Base-by-base conservation (phyloP, 2,329 filamentous ascomycete genomes). In the Alternaria viburni region DNA sequence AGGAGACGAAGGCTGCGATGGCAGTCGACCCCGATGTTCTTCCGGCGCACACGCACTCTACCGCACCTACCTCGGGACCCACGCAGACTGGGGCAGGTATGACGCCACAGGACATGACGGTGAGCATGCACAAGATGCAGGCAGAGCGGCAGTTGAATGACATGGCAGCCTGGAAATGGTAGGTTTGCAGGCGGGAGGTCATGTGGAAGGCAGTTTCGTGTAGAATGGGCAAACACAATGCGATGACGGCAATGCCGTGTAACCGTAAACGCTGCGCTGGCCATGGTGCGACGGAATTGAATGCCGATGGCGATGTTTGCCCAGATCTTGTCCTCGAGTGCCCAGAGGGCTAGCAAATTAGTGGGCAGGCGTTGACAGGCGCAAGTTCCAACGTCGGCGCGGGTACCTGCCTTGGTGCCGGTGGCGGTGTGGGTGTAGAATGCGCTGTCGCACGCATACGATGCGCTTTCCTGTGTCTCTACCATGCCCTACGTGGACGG, bases 1-100 rank as follows among this genome's bases (percentile, higher is more conserved):
- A 73, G 23, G 76, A 79, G 59, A 72, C 64, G 19, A 71, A 69
- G 44, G 59, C 63, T n/a, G 66, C 61, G 28, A 78, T 78, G 71
- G 64, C 69, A 23, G 66, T 57, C 28, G 68, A 57, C 32, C 57
- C 62, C 28, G 58, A 62, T 59, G 61, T 60, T 49, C 15, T 45
- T 41, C 28, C 25, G 23, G 43, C 17, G 60, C 41, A 61, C 49
- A 58, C 47, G 26, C 52, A 45, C 43, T 43, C 64, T 17, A 30
- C 50, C 47, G 59, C 43, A 23, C 10, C 43, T 25, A 11, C 52
- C 23, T 30, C 44, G 25, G 44, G 26, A 25, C 17, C 26, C 17
- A 45, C 26, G 41, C 50, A 32, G 23, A 12, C 45, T 17, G 30
- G 54, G 21, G 57, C 26, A 28, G 25, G 47, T 41, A 41, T 41